Evolutionary conservation across 2,329 filamentous ascomycete genomes (phyloP).

Genomic region (Pseudopyricularia cyperi): DNA sequence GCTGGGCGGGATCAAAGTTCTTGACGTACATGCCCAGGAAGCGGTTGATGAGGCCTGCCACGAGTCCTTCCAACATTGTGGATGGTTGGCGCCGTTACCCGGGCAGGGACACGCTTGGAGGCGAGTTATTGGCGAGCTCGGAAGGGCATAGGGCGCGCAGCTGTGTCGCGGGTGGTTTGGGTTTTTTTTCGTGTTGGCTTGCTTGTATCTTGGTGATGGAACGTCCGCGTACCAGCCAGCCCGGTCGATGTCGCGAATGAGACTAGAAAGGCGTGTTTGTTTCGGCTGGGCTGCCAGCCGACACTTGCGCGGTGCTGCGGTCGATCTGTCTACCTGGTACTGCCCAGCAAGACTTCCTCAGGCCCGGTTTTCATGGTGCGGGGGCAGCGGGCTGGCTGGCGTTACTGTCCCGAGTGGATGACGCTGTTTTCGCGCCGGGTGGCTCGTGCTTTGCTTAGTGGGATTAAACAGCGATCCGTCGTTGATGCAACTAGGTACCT

Average conservation of each 20-base stretch:
- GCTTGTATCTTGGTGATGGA: background rate
- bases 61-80: slow-evolving; percentile 91
- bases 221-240: background rate
- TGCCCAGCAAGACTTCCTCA: background rate
- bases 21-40: slow-evolving; percentile 99
- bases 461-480: background rate
- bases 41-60: slow-evolving; percentile 93
- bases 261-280: too few species aligned
- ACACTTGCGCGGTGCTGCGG: background rate
- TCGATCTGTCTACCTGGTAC: background rate
- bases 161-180: background rate
- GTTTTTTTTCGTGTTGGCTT: background rate
- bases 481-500: background rate
- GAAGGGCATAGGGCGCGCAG: background rate
- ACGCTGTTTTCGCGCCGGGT: background rate
- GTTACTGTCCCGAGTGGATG: background rate
- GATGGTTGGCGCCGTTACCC: slow-evolving; percentile 54
- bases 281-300: too few species aligned
- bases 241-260: too few species aligned
- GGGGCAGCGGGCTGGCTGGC: background rate
- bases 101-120: slow-evolving; percentile 39
- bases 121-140: background rate
- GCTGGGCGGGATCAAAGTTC: slow-evolving; percentile 95
- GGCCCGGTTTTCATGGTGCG: background rate
- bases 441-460: background rate